Base-by-base conservation (phyloP, 2,329 filamentous ascomycete species). In the Fusarium mangiferae region DNA sequence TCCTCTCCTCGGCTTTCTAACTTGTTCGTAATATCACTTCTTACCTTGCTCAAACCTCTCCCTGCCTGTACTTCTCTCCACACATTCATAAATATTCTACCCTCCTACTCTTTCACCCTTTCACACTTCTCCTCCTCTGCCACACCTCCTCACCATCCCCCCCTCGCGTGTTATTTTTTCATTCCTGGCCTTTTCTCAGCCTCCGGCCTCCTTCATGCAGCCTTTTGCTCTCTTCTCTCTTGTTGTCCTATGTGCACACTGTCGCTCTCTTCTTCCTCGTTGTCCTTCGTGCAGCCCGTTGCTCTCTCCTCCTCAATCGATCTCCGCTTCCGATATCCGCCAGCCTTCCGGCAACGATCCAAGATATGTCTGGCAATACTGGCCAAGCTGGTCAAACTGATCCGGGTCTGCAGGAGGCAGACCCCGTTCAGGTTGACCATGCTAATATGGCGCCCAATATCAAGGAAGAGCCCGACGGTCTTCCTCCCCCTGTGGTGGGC, bases 331-430 rank as follows among this genome's bases (percentile, higher is more conserved):
- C 8, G 26, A 28, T 5, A 1, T 15, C 7, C 13, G 18, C 18
- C 44, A 46, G 22, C 4, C 24, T 6, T 7, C 24, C 1, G 8
- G 8, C 5, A 28, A 26, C 5, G 24, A 45, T 0, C 0, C 17
- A 5, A 7, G 5, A 45, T 0, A 14, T 7, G 17, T 0, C 3
- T 6, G 4, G 8, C 18, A 7, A 28, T 46, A 1, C 5, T 13
- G 12, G 18, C 44, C 44, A 45, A 14, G 44, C 44, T 45, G 44
- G 44, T 26, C 17, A 45, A 45, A 6, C 17, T 45, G 24, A 26
- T 20, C 42, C 24, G 42, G 24, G 24, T 26, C 42, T 20, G 24
- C 42, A 26, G 26, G 26, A 26, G 26, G 26, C 26, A 28, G 26
- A 28, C 26, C 26, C 26, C 26, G 26, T 28, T 28, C 26, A 28